Evolutionary conservation across 225 moss, liverwort and hornwort genomes (phyloP).

Genomic region (Bryum argenteum): DNA sequence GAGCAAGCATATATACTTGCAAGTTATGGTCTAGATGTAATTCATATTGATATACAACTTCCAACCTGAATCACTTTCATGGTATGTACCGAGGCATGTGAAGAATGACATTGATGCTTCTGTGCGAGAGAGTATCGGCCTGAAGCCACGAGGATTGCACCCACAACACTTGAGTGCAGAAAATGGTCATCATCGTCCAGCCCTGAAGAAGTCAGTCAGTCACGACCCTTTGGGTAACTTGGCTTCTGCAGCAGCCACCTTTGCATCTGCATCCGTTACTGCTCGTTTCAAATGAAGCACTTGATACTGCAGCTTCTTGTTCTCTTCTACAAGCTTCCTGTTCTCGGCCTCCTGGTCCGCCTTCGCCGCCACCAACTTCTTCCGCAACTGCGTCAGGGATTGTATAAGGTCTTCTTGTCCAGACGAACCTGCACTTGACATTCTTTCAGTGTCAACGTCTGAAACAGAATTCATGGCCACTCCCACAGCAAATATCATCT

Average conservation of each 20-base stretch:
- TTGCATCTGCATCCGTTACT: conserved; percentile 49
- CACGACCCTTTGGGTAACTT: conserved; percentile 28
- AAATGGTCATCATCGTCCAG: no score
- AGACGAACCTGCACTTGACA: conserved; percentile 30
- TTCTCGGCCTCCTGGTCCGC: conserved; percentile 49
- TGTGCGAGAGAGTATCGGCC: no score
- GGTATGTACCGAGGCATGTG: no score
- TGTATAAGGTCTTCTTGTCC: conserved; percentile 40
- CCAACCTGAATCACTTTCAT: no score
- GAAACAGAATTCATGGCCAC: not conserved
- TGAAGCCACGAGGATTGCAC: no score
- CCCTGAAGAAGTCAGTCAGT: not conserved
- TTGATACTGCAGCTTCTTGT: conserved; percentile 58
- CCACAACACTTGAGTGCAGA: no score
- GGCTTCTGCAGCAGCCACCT: conserved; percentile 39
- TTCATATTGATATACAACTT: no score
- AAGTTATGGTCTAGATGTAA: no score
- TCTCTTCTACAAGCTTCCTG: conserved; percentile 54
- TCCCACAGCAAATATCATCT: not conserved
- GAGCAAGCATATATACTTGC: no score
- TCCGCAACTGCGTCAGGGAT: conserved; percentile 50
- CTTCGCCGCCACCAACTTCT: conserved; percentile 49
- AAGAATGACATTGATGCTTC: no score
- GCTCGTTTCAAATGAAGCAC: conserved; percentile 52
- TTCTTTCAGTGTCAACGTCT: not conserved